phyloP scores from a whole-genome alignment of 176 grass and related monocot genomes.

The Eragrostis nindensis region DNA sequence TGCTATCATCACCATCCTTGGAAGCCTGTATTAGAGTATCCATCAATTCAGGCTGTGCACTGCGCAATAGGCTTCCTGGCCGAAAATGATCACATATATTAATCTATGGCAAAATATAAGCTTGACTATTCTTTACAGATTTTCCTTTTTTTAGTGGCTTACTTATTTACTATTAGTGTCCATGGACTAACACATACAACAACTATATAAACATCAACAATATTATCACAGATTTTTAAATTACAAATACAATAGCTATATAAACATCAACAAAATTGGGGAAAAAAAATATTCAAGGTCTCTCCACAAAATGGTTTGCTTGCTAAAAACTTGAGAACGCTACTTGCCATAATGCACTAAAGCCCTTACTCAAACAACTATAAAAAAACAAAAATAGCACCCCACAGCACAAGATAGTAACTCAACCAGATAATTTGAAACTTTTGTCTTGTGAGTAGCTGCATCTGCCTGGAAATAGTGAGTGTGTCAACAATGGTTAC shows the following conservation, averaged over 20 bases:
- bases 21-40: constrained; percentile 86
- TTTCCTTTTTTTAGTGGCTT: neutral
- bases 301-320: neutral
- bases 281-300: neutral
- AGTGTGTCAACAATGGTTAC: neutral
- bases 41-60: constrained; percentile 89
- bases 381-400: neutral
- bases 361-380: neutral
- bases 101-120: constrained; percentile 8
- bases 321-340: neutral
- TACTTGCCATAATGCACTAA: neutral
- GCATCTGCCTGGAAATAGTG: neutral
- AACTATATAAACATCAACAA: neutral
- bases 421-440: too few relatives aligned
- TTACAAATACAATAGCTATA: neutral
- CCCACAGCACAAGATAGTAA: neutral
- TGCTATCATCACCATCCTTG: constrained; percentile 76
- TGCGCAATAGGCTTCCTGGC: constrained; percentile 79
- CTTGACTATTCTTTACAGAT: neutral
- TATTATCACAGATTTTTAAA: neutral
- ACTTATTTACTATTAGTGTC: neutral
- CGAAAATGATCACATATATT: constrained; percentile 31
- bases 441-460: neutral
- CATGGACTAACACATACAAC: neutral
- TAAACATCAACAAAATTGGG: neutral